Percentiles rank a stretch among this genome's conserved stretches.
phyloP scores from a whole-genome alignment of 192 early-diverging fungal genomes.

The Coemansia reversa region DNA sequence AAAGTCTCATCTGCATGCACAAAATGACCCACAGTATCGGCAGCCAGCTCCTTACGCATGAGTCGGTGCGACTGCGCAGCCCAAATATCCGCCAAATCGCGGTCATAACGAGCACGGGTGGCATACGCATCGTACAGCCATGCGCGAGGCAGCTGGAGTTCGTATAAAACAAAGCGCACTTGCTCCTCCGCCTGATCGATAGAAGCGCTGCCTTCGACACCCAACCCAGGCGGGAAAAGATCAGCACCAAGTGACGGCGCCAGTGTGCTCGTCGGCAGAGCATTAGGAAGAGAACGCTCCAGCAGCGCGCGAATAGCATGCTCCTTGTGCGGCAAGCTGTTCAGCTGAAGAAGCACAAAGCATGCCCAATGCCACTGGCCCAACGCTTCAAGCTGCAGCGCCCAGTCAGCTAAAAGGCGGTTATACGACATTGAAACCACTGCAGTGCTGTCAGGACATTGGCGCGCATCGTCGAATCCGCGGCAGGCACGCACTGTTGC shows the following conservation, averaged over 20 bases:
- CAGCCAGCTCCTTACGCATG: slow-evolving; percentile 1
- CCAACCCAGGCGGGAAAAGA: slow-evolving; percentile 2
- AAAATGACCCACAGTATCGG: slow-evolving; percentile 1
- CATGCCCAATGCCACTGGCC: slow-evolving; percentile 85
- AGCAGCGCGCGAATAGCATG: slow-evolving; percentile 47
- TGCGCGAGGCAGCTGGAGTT: slow-evolving; percentile 59
- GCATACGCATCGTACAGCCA: slow-evolving; percentile 58
- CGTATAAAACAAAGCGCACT: slow-evolving; percentile 59
- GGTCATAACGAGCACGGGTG: slow-evolving; percentile 55
- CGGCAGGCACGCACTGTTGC: slow-evolving; percentile 43
- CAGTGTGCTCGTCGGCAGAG: slow-evolving; percentile 15
- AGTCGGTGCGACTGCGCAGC: slow-evolving; percentile 4
- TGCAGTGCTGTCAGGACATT: not conserved
- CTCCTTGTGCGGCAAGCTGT: slow-evolving; percentile 42
- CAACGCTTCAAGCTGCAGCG: slow-evolving; percentile 67
- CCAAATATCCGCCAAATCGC: slow-evolving; percentile 37
- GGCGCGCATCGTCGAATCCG: slow-evolving; percentile 49
- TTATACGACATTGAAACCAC: slow-evolving; percentile 41
- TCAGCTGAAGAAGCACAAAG: slow-evolving; percentile 72
- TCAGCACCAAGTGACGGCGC: slow-evolving; percentile 9
- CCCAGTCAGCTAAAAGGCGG: slow-evolving; percentile 61
- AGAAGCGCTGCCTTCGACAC: not conserved
- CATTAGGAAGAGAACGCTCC: slow-evolving; percentile 27
- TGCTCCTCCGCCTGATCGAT: slow-evolving; percentile 11
- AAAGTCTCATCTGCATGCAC: not conserved